Percentiles rank a stretch among this genome's conserved stretches.
These are phyloP conservation scores for Phaeolepiota aurea DNA, from an alignment of 768 basidiomycete species.

Conservation along the genomic window DNA sequence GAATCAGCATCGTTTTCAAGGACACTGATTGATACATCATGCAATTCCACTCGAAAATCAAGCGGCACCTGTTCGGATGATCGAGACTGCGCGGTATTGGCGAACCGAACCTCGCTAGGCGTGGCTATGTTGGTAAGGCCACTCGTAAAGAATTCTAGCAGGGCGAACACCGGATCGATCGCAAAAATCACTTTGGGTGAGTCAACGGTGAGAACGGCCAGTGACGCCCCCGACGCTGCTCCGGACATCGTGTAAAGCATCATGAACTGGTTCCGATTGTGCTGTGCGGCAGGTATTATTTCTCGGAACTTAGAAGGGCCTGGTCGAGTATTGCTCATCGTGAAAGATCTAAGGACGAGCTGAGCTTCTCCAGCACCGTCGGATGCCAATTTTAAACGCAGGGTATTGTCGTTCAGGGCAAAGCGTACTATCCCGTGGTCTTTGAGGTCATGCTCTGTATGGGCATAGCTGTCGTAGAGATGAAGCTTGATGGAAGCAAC, in stretches of 20 bases:
- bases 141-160: conserved; percentile 78
- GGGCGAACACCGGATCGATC: conserved; percentile 80
- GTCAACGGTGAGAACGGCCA: conserved; percentile 85
- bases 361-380: conserved; percentile 85
- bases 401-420: conserved; percentile 67
- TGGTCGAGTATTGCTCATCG: conserved; percentile 81
- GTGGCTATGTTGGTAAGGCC: conserved; percentile 23
- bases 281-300: conserved; percentile 87
- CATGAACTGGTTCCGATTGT: conserved; percentile 90
- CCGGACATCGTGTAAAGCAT: conserved; percentile 77
- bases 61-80: conserved; percentile 9
- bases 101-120: neutral
- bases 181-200: conserved; percentile 91
- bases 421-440: conserved; percentile 82
- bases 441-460: conserved; percentile 46
- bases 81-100: no score
- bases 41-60: conserved; percentile 79
- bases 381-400: conserved; percentile 75
- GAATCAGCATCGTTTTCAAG: conserved; percentile 76
- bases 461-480: conserved; percentile 68
- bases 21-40: conserved; percentile 82
- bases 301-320: conserved; percentile 84
- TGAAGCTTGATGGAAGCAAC: conserved; percentile 74
- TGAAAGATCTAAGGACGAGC: conserved; percentile 82
- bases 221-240: conserved; percentile 41